Percentiles rank a stretch among this genome's conserved stretches.
Evolutionary conservation across 768 basidiomycete species (phyloP).

Genomic region (Neoboletus brunneissimus): DNA sequence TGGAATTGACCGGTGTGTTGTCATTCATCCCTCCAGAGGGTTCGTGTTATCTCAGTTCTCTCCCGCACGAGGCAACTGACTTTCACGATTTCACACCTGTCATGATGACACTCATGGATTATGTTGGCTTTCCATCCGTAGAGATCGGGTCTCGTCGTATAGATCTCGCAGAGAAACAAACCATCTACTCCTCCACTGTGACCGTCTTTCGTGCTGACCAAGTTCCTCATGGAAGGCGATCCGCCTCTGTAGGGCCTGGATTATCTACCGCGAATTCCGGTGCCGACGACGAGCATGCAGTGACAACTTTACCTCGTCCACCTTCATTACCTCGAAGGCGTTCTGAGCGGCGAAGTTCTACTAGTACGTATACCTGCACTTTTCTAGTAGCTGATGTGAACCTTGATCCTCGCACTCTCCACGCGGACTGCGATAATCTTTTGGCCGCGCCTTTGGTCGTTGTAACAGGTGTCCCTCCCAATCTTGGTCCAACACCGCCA

Average conservation of each 20-base stretch:
- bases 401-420: not conserved
- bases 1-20: conserved; percentile 70
- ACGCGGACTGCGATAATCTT: not conserved
- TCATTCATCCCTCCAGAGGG: conserved; percentile 71
- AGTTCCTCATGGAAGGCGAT: conserved; percentile 28
- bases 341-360: not conserved
- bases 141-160: conserved; percentile 68
- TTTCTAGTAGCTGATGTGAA: not conserved
- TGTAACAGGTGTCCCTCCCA: conserved; percentile 1
- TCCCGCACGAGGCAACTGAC: not conserved
- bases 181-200: conserved; percentile 66
- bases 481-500: conserved; percentile 28
- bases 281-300: conserved; percentile 1
- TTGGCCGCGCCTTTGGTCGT: not conserved
- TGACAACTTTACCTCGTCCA: not conserved
- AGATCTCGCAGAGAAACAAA: conserved; percentile 74
- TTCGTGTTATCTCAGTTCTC: conserved; percentile 34
- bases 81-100: not conserved
- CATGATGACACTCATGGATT: not conserved
- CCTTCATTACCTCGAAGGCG: conserved; percentile 4
- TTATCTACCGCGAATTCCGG: not conserved
- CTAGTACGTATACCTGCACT: not conserved
- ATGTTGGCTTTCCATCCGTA: conserved; percentile 1
- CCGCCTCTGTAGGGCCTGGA: conserved; percentile 26
- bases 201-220: conserved; percentile 71